Evolutionary conservation across 176 grass and related monocot genomes (phyloP).

Genomic region (Ananas comosus): DNA sequence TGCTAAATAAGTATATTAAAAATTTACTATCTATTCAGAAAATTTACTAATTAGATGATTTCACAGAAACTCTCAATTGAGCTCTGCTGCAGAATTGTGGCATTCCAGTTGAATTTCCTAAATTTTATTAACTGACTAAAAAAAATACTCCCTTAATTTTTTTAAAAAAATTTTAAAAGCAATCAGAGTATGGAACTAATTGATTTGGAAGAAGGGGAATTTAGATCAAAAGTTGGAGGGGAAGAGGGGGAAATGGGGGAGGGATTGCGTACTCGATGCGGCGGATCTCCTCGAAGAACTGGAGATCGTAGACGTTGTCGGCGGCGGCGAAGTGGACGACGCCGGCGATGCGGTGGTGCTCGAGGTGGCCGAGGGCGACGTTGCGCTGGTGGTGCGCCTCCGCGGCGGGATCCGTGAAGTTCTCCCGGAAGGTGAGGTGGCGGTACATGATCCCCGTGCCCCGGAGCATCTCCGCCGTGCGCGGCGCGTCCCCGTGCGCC

Average conservation of each 20-base stretch:
- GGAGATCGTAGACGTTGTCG: constrained; percentile 50
- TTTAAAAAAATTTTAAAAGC: neutral
- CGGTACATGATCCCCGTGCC: constrained; percentile 83
- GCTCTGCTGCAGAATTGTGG: too few species aligned
- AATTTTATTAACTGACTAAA: too few species aligned
- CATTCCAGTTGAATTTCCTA: too few species aligned
- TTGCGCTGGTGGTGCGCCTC: constrained; percentile 88
- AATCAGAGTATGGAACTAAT: neutral
- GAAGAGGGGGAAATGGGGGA: neutral
- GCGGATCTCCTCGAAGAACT: constrained; percentile 83
- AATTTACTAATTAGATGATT: too few species aligned
- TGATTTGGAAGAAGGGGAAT: neutral
- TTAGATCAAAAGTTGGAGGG: neutral
- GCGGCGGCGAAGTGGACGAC: constrained; percentile 72
- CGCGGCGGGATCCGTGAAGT: constrained; percentile 54
- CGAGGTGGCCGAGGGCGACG: constrained; percentile 75
- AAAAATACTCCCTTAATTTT: too few species aligned
- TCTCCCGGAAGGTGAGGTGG: constrained; percentile 80
- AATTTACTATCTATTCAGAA: too few species aligned
- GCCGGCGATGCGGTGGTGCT: constrained; percentile 71
- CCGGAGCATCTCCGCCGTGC: constrained; percentile 62
- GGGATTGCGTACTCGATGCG: constrained; percentile 61
- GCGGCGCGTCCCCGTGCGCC: constrained; percentile 37
- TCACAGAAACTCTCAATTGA: too few species aligned
- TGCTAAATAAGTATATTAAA: too few species aligned